Evolutionary conservation across 2,329 filamentous ascomycete genomes (phyloP), one percentile per base, ranked within the genome.

Genomic region (Fusarium fujikuroi): DNA sequence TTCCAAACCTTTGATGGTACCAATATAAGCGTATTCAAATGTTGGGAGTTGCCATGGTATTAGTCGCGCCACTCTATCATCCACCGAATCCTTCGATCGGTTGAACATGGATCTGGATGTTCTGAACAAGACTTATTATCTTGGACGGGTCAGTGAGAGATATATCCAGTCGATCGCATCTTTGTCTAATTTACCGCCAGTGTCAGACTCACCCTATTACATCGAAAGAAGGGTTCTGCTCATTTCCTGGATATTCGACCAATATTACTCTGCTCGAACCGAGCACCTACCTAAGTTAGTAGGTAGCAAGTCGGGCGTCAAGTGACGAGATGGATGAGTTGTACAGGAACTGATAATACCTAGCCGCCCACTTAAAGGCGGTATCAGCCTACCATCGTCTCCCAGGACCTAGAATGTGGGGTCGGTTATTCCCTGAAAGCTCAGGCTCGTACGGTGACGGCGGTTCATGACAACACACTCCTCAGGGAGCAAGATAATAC

Each of bases 361-460:
- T 30, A 47, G 39, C 43, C 64, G 64, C 42, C 58, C 39, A 44
- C 25, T 34, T 56, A 32, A 43, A 46, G 49, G 28, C 25, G 10
- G 18, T 25, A 39, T 44, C 40, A 25, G 53, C 34, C n/a, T 40
- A 42, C 30, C 28, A 60, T n/a, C 34, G n/a, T 19, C 40, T 34
- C 23, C 37, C n/a, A 52, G 39, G 50, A 28, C 44, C 46, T 62
- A 36, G 18, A 28, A 32, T 52, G 56, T 62, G 62, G 69, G 43
- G 36, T 44, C 50, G 40, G 34, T 67, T n/a, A 30, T 62, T 49
- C 63, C 66, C 66, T 68, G 43, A 54, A 64, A 42, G 49, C 44
- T 59, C 64, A 62, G 70, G 70, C 59, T 57, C 54, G 54, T 67
- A 70, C 62, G 60, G 56, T 62, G 65, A 39, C 60, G 60, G 60